phyloP scores from a whole-genome alignment of 2,329 filamentous ascomycete species.

The Xylariaceae sp. region DNA sequence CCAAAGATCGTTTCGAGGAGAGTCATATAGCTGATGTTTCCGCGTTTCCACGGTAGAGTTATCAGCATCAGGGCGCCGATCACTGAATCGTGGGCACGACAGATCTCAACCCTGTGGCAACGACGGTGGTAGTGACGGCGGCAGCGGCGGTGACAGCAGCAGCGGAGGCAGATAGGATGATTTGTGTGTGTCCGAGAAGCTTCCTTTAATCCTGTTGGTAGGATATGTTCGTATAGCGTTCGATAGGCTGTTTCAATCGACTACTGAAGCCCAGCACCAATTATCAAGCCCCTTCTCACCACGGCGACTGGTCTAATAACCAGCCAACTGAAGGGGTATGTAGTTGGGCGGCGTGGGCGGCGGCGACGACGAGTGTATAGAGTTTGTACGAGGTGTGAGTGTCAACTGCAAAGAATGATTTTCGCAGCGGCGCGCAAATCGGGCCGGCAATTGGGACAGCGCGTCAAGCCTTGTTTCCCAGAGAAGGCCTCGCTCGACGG shows the following conservation, averaged over 20 bases:
- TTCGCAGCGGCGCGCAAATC: slow-evolving; percentile 17
- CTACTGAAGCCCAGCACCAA: background rate
- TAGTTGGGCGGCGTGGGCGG: slow-evolving; percentile 17
- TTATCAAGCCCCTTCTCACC: slow-evolving; percentile 19
- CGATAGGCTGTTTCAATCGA: background rate
- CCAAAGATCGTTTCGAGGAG: slow-evolving; percentile 69
- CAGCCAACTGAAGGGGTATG: slow-evolving; percentile 28
- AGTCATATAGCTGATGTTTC: slow-evolving; percentile 58
- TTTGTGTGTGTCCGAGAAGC: background rate
- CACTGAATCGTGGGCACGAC: background rate
- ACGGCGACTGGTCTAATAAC: slow-evolving; percentile 43
- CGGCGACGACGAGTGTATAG: slow-evolving; percentile 13
- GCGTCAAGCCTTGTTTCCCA: slow-evolving; percentile 13
- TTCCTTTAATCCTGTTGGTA: background rate
- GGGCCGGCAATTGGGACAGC: slow-evolving; percentile 11
- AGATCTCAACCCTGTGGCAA: too few relatives aligned
- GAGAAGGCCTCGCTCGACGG: background rate
- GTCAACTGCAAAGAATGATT: background rate
- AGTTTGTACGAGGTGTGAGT: slow-evolving; percentile 8
- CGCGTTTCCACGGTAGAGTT: slow-evolving; percentile 23
- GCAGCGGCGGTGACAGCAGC: background rate
- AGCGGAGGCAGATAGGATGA: background rate
- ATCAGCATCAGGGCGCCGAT: slow-evolving; percentile 25
- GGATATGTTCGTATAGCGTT: background rate
- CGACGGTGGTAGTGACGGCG: background rate